phyloP scores from a whole-genome alignment of 2,329 filamentous ascomycete species.

The Colletotrichum sublineola region DNA sequence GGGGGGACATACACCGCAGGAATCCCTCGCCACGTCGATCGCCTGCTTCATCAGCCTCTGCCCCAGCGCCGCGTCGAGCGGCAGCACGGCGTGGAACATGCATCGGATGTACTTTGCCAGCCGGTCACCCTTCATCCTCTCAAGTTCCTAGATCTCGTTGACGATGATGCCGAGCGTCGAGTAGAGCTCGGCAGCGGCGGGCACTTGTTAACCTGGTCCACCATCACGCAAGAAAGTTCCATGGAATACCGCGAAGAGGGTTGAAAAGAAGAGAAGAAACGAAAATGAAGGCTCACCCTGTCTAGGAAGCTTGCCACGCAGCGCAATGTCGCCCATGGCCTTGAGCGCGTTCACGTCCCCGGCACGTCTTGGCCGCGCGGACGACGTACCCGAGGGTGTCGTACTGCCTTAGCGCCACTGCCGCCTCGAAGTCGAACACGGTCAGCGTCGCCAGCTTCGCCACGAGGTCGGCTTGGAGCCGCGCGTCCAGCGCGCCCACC shows the following conservation, averaged over 20 bases:
- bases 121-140: slow-evolving; percentile 68
- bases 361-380: slow-evolving; percentile 60
- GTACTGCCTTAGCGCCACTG: slow-evolving; percentile 76
- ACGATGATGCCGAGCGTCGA: slow-evolving; percentile 75
- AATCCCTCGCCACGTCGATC: slow-evolving; percentile 63
- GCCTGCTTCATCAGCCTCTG: slow-evolving; percentile 76
- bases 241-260: background rate
- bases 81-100: slow-evolving; percentile 77
- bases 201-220: background rate
- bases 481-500: slow-evolving; percentile 56
- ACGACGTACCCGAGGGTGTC: slow-evolving; percentile 74
- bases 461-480: slow-evolving; percentile 64
- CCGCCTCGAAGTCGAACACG: slow-evolving; percentile 84
- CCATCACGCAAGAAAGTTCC: background rate
- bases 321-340: slow-evolving; percentile 74
- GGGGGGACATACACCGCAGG: slow-evolving; percentile 59
- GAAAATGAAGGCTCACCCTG: slow-evolving; percentile 56
- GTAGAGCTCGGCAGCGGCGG: slow-evolving; percentile 59
- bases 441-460: slow-evolving; percentile 76
- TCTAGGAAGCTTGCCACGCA: slow-evolving; percentile 66
- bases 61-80: slow-evolving; percentile 67
- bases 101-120: slow-evolving; percentile 84
- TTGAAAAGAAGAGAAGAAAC: background rate
- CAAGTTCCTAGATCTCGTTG: slow-evolving; percentile 73
- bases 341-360: slow-evolving; percentile 65